Percentiles rank a stretch among this genome's conserved stretches.
These are phyloP conservation scores for Lichtheimia corymbifera DNA, from an alignment of 371 early-diverging fungal species.

Conservation along the genomic window DNA sequence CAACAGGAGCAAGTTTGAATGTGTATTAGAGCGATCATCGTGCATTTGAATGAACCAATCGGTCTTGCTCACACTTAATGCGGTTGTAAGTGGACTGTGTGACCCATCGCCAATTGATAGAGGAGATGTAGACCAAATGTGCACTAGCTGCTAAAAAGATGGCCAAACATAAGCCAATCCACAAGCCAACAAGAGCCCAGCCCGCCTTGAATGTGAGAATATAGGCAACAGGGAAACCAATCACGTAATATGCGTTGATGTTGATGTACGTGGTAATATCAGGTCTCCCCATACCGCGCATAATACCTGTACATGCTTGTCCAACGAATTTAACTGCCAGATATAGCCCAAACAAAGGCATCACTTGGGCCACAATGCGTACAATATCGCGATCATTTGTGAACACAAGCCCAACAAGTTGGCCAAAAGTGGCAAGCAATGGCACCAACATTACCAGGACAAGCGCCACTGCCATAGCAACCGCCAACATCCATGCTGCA, in stretches of 20 bases:
- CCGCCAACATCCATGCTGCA: background rate
- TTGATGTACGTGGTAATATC: slow-evolving; percentile 68
- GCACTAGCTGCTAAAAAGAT: slow-evolving; percentile 50
- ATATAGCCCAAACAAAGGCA: background rate
- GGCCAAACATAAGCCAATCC: slow-evolving; percentile 64
- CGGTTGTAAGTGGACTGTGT: slow-evolving; percentile 37
- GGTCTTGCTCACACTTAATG: slow-evolving; percentile 7
- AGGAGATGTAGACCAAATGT: slow-evolving; percentile 34
- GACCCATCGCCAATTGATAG: slow-evolving; percentile 51
- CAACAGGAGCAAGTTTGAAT: too few species aligned
- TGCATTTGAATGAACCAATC: too few species aligned
- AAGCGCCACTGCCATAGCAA: background rate
- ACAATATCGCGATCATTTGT: background rate
- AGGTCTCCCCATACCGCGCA: slow-evolving; percentile 74
- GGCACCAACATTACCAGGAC: background rate
- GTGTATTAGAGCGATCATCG: too few species aligned
- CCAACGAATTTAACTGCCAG: background rate
- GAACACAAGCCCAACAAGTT: background rate
- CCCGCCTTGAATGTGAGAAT: slow-evolving; percentile 54
- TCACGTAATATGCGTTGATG: slow-evolving; percentile 62
- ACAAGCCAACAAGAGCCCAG: slow-evolving; percentile 65
- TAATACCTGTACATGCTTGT: slow-evolving; percentile 43
- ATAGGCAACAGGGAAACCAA: slow-evolving; percentile 71
- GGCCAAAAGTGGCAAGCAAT: too few species aligned
- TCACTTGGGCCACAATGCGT: background rate